Evolutionary conservation across 1,284 basidiomycete species (phyloP), one percentile per base, ranked within the genome.

Genomic region (Rhodotorula sp.): DNA sequence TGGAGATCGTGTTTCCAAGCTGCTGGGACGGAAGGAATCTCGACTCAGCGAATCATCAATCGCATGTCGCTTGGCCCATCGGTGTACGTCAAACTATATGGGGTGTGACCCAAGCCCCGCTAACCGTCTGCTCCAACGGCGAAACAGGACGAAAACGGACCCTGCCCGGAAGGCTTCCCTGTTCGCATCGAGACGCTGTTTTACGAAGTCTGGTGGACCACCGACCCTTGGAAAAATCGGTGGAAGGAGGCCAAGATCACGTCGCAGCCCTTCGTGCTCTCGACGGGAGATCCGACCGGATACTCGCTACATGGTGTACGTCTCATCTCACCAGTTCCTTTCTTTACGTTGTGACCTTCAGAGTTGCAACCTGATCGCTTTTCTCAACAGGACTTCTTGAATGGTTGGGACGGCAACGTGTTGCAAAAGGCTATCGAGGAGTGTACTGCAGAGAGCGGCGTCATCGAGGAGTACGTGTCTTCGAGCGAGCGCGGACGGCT

Each of bases 1-100:
- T 61, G 5, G 69, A 70, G 48, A 56, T 70, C n/a, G 63, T 72
- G 63, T 66, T 72, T 7, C 70, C 79, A 18, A 79, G 79, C 18
- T 84, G 83, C 75, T 84, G 84, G 84, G 82, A 84, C 66, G 83
- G 84, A 43, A 76, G 79, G 56, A 80, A 83, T 73, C 78, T 83
- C 66, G 82, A 83, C 71, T 81, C 81, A 19, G 54, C 79, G 3
- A 81, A 84, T 59, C 83, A 84, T 78, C 75, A 78, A 64, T 67
- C 70, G 4, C 79, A 80, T 66, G 61, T 75, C 38, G 70, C 67
- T 0, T 68, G 60, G 16, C 70, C 70, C 0, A 38, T n/a, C 2
- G 67, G n/a, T 14, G 67, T 69, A 31, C n/a, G n/a, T n/a, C n/a
- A n/a, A n/a, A n/a, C n/a, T n/a, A n/a, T n/a, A n/a, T n/a, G n/a